Percentiles rank a stretch among this genome's conserved stretches.
Evolutionary conservation across 2,329 filamentous ascomycete species (phyloP).

Genomic region (Cytospora piceae): DNA sequence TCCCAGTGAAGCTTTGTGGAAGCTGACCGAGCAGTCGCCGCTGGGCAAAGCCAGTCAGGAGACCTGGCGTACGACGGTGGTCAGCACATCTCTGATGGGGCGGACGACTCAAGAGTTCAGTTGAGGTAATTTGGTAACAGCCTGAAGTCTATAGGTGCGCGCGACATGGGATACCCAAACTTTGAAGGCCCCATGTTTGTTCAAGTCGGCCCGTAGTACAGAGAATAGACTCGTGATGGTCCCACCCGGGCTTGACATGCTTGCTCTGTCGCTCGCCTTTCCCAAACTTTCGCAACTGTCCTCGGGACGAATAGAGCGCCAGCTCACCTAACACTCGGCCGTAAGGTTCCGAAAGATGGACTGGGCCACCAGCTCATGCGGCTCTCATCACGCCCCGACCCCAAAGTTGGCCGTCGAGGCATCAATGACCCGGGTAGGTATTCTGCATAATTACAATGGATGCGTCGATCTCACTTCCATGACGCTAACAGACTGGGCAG

Average conservation of each 20-base stretch:
- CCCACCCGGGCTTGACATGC: not conserved
- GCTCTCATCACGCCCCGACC: not conserved
- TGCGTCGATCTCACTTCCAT: conserved; percentile 21
- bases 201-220: conserved; percentile 9
- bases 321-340: not conserved
- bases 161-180: conserved; percentile 1
- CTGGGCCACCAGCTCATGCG: conserved; percentile 1
- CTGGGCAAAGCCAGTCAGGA: conserved; percentile 1
- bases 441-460: conserved; percentile 1
- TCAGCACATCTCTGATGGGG: conserved; percentile 4
- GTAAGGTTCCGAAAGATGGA: not conserved
- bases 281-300: not conserved
- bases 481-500: not conserved
- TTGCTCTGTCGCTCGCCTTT: not conserved
- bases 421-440: not conserved
- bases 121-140: not conserved
- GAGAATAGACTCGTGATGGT: conserved; percentile 7
- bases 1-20: conserved; percentile 2
- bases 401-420: conserved; percentile 2
- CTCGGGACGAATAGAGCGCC: not conserved
- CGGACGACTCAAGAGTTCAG: conserved; percentile 6
- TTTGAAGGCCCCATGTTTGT: conserved; percentile 15
- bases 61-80: not conserved
- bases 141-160: conserved; percentile 3
- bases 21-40: not conserved